Evolutionary conservation across 306 rosid genomes (phyloP), one percentile per base, ranked within the genome.

Genomic region (Biancaea sappan): DNA sequence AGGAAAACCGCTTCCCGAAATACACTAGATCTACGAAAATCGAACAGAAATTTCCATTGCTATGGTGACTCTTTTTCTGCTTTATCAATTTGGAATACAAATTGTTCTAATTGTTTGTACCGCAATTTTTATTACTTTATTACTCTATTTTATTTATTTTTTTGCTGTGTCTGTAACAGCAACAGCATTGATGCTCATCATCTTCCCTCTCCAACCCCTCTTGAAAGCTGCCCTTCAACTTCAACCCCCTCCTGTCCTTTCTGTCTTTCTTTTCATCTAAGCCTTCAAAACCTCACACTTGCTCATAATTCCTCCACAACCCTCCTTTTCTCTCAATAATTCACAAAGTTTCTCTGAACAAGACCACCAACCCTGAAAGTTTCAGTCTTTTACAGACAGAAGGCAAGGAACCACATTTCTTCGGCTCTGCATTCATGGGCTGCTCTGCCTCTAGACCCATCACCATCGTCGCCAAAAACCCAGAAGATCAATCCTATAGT

Each of bases 401-500:
- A 9, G 69, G 60, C 41, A 41, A 37, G 21, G 64, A 24, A 31
- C 50, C 26, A 69, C 72, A 28, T 51, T 58, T 76, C 57, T 69
- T 50, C 43, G 25, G 24, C 38, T 4, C 4, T 60, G 69, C 67
- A 82, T 80, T 67, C 77, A 92, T 92, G 98, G 98, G 98, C 72
- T 92, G 98, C 57, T 88, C 96, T 68, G 87, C 96, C 63, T 92
- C 98, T 66, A 88, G 81, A 87, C 84, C 89, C 52, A 71, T 48
- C 57, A 76, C 87, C 75, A 83, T 80, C 28, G 84, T 84, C 6
- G 31, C 86, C 16, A 80, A 48, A 64, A 76, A 57, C 77, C 82
- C 25, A 19, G 82, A 80, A 15, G 74, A 79, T 19, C 72, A 35
- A 13, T 72, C 84, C 34, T 72, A 82, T 65, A 70, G 76, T 34